phyloP scores from a whole-genome alignment of 371 early-diverging fungal genomes.

The Rhizopus arrhizus region DNA sequence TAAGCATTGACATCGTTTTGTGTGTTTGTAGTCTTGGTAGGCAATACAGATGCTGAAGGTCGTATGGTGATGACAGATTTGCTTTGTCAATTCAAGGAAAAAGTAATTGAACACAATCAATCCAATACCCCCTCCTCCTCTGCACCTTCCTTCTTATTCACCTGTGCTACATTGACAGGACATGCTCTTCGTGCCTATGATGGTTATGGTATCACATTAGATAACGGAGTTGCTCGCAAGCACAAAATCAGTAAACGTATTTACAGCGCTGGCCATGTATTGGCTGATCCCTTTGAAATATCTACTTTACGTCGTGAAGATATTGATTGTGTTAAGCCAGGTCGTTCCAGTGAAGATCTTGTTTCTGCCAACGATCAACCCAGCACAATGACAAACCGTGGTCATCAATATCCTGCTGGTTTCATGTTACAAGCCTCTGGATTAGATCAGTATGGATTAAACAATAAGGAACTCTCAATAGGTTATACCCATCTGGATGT shows the following conservation, averaged over 20 bases:
- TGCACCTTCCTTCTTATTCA: conserved; percentile 69
- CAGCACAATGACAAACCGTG: conserved; percentile 76
- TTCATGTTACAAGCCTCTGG: conserved; percentile 84
- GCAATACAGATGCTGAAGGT: conserved; percentile 92
- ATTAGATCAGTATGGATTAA: conserved; percentile 72
- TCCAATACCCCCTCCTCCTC: conserved; percentile 35
- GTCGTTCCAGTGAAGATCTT: conserved; percentile 76
- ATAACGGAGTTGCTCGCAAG: conserved; percentile 82
- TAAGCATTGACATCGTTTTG: not conserved
- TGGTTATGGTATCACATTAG: conserved; percentile 75
- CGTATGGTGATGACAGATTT: conserved; percentile 91
- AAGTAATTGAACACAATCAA: conserved; percentile 59
- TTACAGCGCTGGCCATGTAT: conserved; percentile 66
- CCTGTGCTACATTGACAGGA: conserved; percentile 88
- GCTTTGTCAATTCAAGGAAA: conserved; percentile 76
- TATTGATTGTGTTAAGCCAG: conserved; percentile 63
- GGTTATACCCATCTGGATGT: conserved; percentile 87
- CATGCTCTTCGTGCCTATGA: conserved; percentile 83
- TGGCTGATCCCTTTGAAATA: conserved; percentile 84
- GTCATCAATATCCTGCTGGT: conserved; percentile 88
- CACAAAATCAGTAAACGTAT: conserved; percentile 65
- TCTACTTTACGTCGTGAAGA: conserved; percentile 87
- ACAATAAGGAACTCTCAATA: conserved; percentile 60
- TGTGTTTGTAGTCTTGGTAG: conserved; percentile 62
- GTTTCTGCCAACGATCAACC: conserved; percentile 79